A percentile compares a stretch with the other conserved stretches of the same genome.
phyloP scores from a whole-genome alignment of 306 rosid genomes.

The Fragaria nilgerrensis region DNA sequence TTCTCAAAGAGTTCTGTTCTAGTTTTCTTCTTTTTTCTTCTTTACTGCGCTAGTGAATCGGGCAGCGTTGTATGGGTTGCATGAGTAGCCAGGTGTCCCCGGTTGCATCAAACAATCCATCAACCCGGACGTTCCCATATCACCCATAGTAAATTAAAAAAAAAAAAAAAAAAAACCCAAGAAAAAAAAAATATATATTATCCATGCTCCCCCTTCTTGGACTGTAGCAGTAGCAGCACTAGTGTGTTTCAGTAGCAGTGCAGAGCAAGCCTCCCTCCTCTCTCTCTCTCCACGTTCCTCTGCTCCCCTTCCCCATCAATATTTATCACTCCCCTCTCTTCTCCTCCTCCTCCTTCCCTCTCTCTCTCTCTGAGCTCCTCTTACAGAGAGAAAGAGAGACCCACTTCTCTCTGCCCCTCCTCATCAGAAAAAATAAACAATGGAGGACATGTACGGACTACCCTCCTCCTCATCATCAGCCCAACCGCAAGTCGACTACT shows the following conservation, averaged over 20 bases:
- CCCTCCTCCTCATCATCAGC: background rate
- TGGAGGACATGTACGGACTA: conserved; percentile 26
- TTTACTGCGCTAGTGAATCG: background rate
- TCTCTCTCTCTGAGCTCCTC: conserved; percentile 4
- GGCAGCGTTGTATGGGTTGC: too few species aligned
- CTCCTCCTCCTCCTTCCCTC: background rate
- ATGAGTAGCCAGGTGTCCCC: too few species aligned
- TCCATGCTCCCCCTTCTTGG: conserved; percentile 9
- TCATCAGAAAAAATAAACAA: background rate
- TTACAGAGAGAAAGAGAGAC: background rate
- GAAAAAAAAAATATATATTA: background rate
- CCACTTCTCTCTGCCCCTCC: background rate
- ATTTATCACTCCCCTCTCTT: background rate
- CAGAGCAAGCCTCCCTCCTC: background rate
- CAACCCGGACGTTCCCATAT: background rate
- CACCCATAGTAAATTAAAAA: background rate
- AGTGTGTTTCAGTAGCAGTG: background rate
- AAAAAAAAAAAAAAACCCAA: background rate
- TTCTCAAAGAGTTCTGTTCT: too few species aligned
- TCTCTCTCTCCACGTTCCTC: conserved; percentile 36
- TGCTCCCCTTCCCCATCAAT: conserved; percentile 31
- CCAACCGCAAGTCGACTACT: conserved; percentile 16
- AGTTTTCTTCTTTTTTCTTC: too few species aligned
- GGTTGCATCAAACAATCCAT: background rate
- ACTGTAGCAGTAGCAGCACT: conserved; percentile 3